Conservation (phyloP, 768 basidiomycete genomes). For the Tulasnella sp. region DNA sequence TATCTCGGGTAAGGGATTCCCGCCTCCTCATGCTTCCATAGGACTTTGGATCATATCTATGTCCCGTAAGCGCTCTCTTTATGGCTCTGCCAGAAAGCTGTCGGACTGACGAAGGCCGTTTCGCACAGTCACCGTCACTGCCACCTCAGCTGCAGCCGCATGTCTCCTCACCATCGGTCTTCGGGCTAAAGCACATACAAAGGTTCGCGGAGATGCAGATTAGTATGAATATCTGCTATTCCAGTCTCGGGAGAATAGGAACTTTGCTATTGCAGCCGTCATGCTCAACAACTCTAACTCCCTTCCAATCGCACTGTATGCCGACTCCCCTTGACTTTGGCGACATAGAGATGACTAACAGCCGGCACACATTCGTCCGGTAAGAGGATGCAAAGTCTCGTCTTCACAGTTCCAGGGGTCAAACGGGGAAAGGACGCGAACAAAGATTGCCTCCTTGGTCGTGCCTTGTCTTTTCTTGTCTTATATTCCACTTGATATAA, state of each 20-base stretch:
- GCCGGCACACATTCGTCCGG: background rate
- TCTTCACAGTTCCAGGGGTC: conserved; percentile 72
- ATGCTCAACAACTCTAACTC: conserved; percentile 97
- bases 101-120: background rate
- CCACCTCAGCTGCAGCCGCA: conserved; percentile 65
- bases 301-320: conserved; percentile 76
- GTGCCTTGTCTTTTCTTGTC: conserved; percentile 87
- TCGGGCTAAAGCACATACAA: conserved; percentile 71
- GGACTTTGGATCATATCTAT: conserved; percentile 84
- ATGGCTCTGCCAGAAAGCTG: background rate
- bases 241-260: conserved; percentile 43
- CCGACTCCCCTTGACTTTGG: background rate
- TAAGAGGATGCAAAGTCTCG: conserved; percentile 71
- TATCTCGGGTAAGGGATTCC: background rate
- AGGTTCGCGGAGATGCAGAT: conserved; percentile 46
- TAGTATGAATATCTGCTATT: background rate
- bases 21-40: conserved; percentile 32
- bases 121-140: conserved; percentile 55
- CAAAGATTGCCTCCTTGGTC: conserved; percentile 82
- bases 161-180: conserved; percentile 56
- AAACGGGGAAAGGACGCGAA: conserved; percentile 81
- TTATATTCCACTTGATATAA: conserved; percentile 94
- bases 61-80: conserved; percentile 46
- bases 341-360: background rate
- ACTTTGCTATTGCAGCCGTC: conserved; percentile 72